Base-by-base conservation (phyloP, 306 rosid genomes). In the Rosa chinensis region DNA sequence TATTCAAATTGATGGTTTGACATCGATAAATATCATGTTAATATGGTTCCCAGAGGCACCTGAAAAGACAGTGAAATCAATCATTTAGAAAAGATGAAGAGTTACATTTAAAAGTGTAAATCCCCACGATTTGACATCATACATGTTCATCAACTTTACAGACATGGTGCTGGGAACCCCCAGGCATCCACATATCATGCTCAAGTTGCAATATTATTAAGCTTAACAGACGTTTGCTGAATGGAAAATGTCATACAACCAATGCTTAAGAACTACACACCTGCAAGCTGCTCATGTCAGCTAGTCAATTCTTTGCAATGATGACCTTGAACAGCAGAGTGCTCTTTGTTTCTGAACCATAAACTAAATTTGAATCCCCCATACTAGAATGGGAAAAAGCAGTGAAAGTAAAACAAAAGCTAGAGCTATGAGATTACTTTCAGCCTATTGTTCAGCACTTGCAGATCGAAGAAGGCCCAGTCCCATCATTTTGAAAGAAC, bases 401-500 rank as follows among this genome's bases (percentile, higher is more conserved):
- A 4, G 63, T 28, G 7, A 28, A 61, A 21, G 8, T 3, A 44
- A 59, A 35, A 1, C 8, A 49, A 59, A 43, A 18, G 14, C n/a
- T 14, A 28, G 66, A 7, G 61, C 28, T 52, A 74, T 55, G 68
- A 74, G 42, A 56, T 39, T 42, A 74, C 78, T 56, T 56, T 39
- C 78, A 56, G 23, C 78, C 68, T 42, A 56, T 56, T 74, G 68
- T 58, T 55, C 78, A 74, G 53, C 69, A 74, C 68, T 58, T 40
- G 68, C 53, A 56, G 39, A 21, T 74, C 17, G 37, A 53, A 73
- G 77, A 37, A 73, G 49, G 66, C 52, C 20, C 35, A 35, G 35
- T n/a, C 66, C 55, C 78, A 59, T 75, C 32, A 75, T 42, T 74
- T 75, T 43, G 56, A 56, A 39, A 59, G 70, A 75, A 61, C 79